phyloP scores from a whole-genome alignment of 1,284 basidiomycete species.

The Ceratobasidium sp. region DNA sequence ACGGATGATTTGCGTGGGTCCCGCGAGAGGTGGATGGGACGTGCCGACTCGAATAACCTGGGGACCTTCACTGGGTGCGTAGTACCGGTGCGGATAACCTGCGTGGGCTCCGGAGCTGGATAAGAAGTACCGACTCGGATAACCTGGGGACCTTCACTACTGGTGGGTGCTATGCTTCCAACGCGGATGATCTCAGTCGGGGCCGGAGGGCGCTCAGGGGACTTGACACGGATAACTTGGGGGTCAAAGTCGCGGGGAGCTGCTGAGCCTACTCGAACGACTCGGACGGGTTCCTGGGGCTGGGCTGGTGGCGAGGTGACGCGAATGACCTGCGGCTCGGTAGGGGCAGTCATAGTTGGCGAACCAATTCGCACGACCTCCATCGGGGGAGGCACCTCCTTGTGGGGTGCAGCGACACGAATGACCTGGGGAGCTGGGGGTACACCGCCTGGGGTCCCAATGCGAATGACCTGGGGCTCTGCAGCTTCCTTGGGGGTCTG shows the following conservation, averaged over 20 bases:
- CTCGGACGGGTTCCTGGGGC: slow-evolving; percentile 10
- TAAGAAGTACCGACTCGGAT: slow-evolving; percentile 37
- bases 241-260: slow-evolving; percentile 16
- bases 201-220: slow-evolving; percentile 10
- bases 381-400: slow-evolving; percentile 1
- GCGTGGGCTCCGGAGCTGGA: slow-evolving; percentile 24
- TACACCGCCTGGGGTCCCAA: slow-evolving; percentile 15
- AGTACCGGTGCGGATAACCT: slow-evolving; percentile 40
- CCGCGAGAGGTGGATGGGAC: slow-evolving; percentile 18
- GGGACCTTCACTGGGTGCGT: background rate
- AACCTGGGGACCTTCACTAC: slow-evolving; percentile 14
- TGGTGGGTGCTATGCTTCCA: slow-evolving; percentile 23
- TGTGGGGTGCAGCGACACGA: slow-evolving; percentile 31
- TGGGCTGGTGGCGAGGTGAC: slow-evolving; percentile 21
- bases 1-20: slow-evolving; percentile 38
- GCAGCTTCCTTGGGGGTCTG: slow-evolving; percentile 1
- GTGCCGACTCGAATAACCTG: slow-evolving; percentile 38
- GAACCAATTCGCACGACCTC: slow-evolving; percentile 16
- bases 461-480: slow-evolving; percentile 29
- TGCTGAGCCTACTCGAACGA: slow-evolving; percentile 20
- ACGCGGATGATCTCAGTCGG: slow-evolving; percentile 40
- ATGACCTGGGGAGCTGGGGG: slow-evolving; percentile 35
- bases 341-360: background rate
- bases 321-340: slow-evolving; percentile 28
- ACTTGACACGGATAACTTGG: slow-evolving; percentile 35